Percentiles rank a stretch among this genome's conserved stretches.
Evolutionary conservation across 2,329 filamentous ascomycete genomes (phyloP).

Genomic region (Sarocladiaceae sp.): DNA sequence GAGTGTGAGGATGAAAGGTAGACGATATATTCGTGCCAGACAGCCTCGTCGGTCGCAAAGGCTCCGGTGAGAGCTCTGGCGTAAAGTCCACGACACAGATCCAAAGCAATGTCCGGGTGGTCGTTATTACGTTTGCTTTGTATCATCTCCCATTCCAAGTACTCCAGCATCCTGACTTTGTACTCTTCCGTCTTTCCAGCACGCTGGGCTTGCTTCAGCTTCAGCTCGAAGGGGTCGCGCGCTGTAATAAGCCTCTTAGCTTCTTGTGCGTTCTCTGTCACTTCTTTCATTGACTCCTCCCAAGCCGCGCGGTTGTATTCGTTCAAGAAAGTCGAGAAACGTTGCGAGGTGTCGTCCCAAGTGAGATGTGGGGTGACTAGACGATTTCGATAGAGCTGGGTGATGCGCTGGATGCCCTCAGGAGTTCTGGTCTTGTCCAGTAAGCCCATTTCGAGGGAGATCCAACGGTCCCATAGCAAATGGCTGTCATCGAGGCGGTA

Average conservation of each 20-base stretch:
- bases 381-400: slow-evolving; percentile 65
- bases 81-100: slow-evolving; percentile 64
- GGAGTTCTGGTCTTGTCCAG: slow-evolving; percentile 52
- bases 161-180: slow-evolving; percentile 53
- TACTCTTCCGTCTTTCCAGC: slow-evolving; percentile 53
- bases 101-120: slow-evolving; percentile 37
- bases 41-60: slow-evolving; percentile 67
- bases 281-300: slow-evolving; percentile 68
- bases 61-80: slow-evolving; percentile 68
- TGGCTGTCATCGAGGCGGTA: slow-evolving; percentile 75
- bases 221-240: slow-evolving; percentile 66
- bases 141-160: slow-evolving; percentile 79
- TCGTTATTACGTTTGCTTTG: slow-evolving; percentile 50
- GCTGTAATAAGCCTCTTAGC: slow-evolving; percentile 59
- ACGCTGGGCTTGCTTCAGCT: slow-evolving; percentile 54
- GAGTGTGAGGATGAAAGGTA: slow-evolving; percentile 55
- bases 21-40: slow-evolving; percentile 82
- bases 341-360: slow-evolving; percentile 71
- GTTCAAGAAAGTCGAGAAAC: slow-evolving; percentile 71
- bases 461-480: slow-evolving; percentile 74
- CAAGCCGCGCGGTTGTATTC: slow-evolving; percentile 67
- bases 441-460: slow-evolving; percentile 66
- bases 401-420: slow-evolving; percentile 59
- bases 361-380: slow-evolving; percentile 68
- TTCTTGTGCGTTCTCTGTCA: slow-evolving; percentile 57